These are phyloP conservation scores for Aphanomyces invadans DNA, from an alignment of 352 stramenopile species.

Conservation along the genomic window DNA sequence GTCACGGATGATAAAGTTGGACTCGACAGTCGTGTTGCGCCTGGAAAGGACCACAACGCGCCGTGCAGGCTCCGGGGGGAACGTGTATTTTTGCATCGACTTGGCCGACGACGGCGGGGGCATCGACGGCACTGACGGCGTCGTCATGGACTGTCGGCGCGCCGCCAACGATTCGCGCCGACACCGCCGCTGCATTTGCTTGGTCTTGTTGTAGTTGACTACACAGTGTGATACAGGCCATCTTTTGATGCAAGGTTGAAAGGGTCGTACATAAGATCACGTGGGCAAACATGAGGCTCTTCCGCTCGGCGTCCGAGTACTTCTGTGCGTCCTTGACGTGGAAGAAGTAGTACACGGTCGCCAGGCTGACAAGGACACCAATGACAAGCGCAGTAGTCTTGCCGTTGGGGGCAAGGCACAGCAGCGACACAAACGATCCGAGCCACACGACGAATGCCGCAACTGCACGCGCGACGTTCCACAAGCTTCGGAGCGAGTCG, in stretches of 20 bases:
- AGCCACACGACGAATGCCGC: neutral
- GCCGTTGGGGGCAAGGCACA: neutral
- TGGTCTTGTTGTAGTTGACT: slow-evolving; percentile 7
- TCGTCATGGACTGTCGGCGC: neutral
- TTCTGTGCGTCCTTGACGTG: neutral
- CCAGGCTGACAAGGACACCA: neutral
- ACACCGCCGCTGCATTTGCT: neutral
- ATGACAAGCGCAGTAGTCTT: neutral
- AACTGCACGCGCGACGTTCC: neutral
- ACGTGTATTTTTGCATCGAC: neutral
- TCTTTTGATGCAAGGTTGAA: too few relatives aligned
- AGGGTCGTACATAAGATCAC: slow-evolving; percentile 16
- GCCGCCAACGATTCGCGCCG: neutral
- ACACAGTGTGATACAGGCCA: too few relatives aligned
- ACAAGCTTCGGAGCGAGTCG: neutral
- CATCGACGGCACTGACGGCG: too few relatives aligned
- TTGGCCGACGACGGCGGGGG: neutral
- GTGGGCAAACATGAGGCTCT: slow-evolving; percentile 3
- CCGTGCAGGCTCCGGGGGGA: neutral
- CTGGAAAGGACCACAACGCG: neutral
- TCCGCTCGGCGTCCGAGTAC: neutral
- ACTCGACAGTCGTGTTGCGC: too few relatives aligned
- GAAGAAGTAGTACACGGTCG: neutral
- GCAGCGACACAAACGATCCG: neutral
- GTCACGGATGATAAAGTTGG: neutral